Evolutionary conservation across 306 rosid species (phyloP), one percentile per base, ranked within the genome.

Genomic region (Fagus sylvatica): DNA sequence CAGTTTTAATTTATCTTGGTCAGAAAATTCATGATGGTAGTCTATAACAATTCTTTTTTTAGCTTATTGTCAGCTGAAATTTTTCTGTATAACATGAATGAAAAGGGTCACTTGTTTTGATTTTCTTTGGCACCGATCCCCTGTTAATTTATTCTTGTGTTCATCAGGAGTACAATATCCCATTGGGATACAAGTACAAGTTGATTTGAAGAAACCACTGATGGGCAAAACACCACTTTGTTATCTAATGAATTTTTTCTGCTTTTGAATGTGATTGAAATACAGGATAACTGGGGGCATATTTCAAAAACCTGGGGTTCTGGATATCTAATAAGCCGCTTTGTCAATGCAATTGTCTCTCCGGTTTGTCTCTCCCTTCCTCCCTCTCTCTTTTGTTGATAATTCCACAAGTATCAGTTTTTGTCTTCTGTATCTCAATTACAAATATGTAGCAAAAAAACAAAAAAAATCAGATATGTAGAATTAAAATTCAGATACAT

Each of bases 211-310:
- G 28, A 22, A 22, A 22, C 28, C 28, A 22, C 28, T 22, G 28
- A 7, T 56, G 62, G 15, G 1, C 34, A 56, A 22, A 17, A 49
- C 55, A 5, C 55, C 12, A 5, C 2, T 71, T 22, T 70, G 5
- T 28, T 57, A 56, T 67, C 61, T 9, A 75, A 33, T 42, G 15
- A 53, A 22, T 46, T 1, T 76, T 74, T 28, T 76, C 46, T 11
- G 16, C 60, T 30, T 56, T 10, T 22, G 15, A 6, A 16, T 53
- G 37, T 37, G 8, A 64, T 76, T 41, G 48, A 4, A 72, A 75
- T 79, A 40, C 89, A 92, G 98, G 89, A 85, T 40, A 84, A 90
- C n/a, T 94, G 97, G 97, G 91, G 84, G 72, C 78, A 74, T 68
- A 81, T 94, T 78, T 22, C 76, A 3, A 76, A 88, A 74, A 94